Base-by-base conservation (phyloP, 768 basidiomycete species). In the Boletus tomentosulus region DNA sequence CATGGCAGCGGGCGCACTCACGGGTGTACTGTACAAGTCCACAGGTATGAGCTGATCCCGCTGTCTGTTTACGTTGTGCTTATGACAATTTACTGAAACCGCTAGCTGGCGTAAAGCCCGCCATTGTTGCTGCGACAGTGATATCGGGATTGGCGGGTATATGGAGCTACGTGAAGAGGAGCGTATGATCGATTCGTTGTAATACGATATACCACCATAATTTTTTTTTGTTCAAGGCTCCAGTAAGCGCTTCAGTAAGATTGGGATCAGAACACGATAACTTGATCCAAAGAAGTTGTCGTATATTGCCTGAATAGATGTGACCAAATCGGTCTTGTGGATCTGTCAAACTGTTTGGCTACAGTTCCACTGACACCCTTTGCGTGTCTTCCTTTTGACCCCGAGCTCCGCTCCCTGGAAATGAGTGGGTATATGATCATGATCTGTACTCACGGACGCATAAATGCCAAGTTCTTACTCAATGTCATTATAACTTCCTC, bases 161-260 rank as follows among this genome's bases (percentile, higher is more conserved):
- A 55, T 99, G 96, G 96, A 92, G 93, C 74, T 89, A 85, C 76
- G 83, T 93, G 75, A 98, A 99, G 81, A 86, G 82, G 75, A 86
- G 78, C 66, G 80, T 95, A 74, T 91, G 80, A 87, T 78, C 64
- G 64, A 69, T 69, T 66, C 62, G 68, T 66, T 76, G 71, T 71
- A 72, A 62, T 61, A 65, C 34, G 62, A 57, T 67, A 71, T 72
- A 70, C 61, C 67, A 62, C 65, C 67, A 68, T 78, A 75, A 73
- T 84, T 77, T 74, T 57, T 54, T 72, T 71, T 79, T 69, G 19
- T 10, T 74, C 75, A 79, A 55, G 52, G 54, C 51, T 35, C 52
- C 48, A 48, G 62, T 60, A 69, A 66, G 66, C 68, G 66, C 48
- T 35, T 64, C 60, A 66, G 70, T 70, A 48, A 51, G 61, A 63